Evolutionary conservation across 371 early-diverging fungal genomes (phyloP).

Genomic region (Nosema muscidifuracis): DNA sequence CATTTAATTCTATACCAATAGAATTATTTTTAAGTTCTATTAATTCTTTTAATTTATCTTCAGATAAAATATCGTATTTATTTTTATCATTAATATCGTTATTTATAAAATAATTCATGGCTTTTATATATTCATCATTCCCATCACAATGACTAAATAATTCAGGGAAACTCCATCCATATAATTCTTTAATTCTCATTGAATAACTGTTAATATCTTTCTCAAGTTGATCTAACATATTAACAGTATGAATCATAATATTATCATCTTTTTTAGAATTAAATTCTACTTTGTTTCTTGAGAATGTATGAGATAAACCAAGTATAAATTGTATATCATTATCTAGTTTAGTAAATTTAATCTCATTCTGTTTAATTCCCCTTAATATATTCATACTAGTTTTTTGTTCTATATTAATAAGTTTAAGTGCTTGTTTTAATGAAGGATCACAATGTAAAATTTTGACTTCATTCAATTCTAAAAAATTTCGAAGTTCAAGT

Average conservation of each 20-base stretch:
- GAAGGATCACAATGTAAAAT: constrained; percentile 44
- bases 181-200: constrained; percentile 67
- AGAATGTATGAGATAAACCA: constrained; percentile 76
- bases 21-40: constrained; percentile 2
- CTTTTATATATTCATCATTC: constrained; percentile 23
- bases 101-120: constrained; percentile 5
- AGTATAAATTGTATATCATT: neutral
- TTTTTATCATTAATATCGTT: neutral
- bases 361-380: constrained; percentile 34
- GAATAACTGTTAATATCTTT: constrained; percentile 84
- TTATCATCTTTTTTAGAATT: constrained; percentile 80
- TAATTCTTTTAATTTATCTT: neutral
- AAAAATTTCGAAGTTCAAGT: constrained; percentile 33
- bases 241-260: constrained; percentile 82
- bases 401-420: constrained; percentile 25
- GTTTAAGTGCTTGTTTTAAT: constrained; percentile 23
- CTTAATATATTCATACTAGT: constrained; percentile 27
- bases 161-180: constrained; percentile 26
- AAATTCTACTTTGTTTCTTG: constrained; percentile 82
- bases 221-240: constrained; percentile 78
- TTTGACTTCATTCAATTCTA: constrained; percentile 44
- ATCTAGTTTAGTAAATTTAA: constrained; percentile 56
- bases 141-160: neutral
- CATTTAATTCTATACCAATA: constrained; percentile 21
- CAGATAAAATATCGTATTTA: neutral